Evolutionary conservation across 371 early-diverging fungal species (phyloP).

Genomic region (Syncephalastrum racemosum): DNA sequence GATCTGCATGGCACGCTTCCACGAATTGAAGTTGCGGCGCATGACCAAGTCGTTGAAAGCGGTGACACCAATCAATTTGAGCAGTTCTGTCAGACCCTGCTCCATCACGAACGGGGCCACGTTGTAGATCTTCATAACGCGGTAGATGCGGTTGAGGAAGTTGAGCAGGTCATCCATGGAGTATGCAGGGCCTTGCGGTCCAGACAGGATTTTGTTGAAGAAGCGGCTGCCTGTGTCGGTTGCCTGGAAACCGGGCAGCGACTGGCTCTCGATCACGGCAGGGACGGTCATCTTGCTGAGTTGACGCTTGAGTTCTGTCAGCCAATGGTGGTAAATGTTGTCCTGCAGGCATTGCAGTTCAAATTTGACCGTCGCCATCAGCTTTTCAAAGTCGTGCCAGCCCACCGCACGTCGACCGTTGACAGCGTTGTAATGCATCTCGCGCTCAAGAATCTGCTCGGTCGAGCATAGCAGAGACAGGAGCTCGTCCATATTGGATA

Average conservation of each 20-base stretch:
- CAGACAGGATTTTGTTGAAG: constrained; percentile 75
- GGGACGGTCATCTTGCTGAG: constrained; percentile 92
- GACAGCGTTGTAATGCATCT: constrained; percentile 44
- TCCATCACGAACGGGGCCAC: constrained; percentile 77
- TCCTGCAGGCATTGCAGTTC: constrained; percentile 68
- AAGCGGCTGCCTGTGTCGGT: constrained; percentile 82
- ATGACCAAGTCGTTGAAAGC: constrained; percentile 95
- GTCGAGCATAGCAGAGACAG: constrained; percentile 61
- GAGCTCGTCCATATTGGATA: constrained; percentile 93
- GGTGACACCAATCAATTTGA: constrained; percentile 88
- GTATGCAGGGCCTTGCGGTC: constrained; percentile 71
- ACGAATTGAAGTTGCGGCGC: constrained; percentile 85
- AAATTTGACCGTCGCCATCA: constrained; percentile 65
- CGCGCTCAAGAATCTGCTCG: constrained; percentile 47
- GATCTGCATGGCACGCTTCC: constrained; percentile 94
- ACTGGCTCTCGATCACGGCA: constrained; percentile 90
- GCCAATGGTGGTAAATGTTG: constrained; percentile 78
- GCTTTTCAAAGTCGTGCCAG: constrained; percentile 62
- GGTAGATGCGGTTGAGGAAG: constrained; percentile 87
- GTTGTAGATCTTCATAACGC: constrained; percentile 94
- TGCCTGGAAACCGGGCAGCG: constrained; percentile 87
- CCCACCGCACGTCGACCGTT: constrained; percentile 48
- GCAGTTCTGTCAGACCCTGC: constrained; percentile 87
- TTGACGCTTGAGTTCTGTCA: constrained; percentile 93
- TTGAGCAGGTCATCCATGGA: constrained; percentile 92